These are phyloP conservation scores for Botrytis deweyae DNA, from an alignment of 2,329 filamentous ascomycete species.

Conservation along the genomic window DNA sequence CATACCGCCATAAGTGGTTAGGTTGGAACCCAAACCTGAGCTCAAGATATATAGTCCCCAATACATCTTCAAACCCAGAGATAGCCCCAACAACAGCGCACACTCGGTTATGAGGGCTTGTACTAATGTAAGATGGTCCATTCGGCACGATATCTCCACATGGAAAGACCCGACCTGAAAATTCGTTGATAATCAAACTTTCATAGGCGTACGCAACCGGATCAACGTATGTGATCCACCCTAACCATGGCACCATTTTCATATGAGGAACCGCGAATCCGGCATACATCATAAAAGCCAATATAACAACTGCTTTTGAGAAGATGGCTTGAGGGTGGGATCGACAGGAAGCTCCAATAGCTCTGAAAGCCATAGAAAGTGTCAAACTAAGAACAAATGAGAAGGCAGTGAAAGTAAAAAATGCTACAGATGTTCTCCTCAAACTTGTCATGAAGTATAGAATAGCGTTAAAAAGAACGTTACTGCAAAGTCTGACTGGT, in stretches of 20 bases:
- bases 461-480: slow-evolving; percentile 71
- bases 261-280: slow-evolving; percentile 46
- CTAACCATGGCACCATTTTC: slow-evolving; percentile 74
- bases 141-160: slow-evolving; percentile 32
- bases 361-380: slow-evolving; percentile 84
- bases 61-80: slow-evolving; percentile 51
- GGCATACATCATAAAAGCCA: slow-evolving; percentile 37
- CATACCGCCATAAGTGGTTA: slow-evolving; percentile 59
- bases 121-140: slow-evolving; percentile 24
- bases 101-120: slow-evolving; percentile 38
- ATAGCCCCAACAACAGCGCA: slow-evolving; percentile 61
- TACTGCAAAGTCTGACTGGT: slow-evolving; percentile 68
- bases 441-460: slow-evolving; percentile 89
- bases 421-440: slow-evolving; percentile 68
- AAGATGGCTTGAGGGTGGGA: slow-evolving; percentile 66
- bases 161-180: slow-evolving; percentile 42
- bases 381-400: slow-evolving; percentile 41
- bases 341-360: slow-evolving; percentile 71
- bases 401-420: slow-evolving; percentile 70
- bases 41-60: slow-evolving; percentile 51
- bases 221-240: slow-evolving; percentile 71
- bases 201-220: slow-evolving; percentile 76
- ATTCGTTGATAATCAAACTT: slow-evolving; percentile 80
- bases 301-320: slow-evolving; percentile 53
- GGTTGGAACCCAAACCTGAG: slow-evolving; percentile 57